Evolutionary conservation across 176 grass and related monocot genomes (phyloP).

Genomic region (Thinopyrum elongatum): DNA sequence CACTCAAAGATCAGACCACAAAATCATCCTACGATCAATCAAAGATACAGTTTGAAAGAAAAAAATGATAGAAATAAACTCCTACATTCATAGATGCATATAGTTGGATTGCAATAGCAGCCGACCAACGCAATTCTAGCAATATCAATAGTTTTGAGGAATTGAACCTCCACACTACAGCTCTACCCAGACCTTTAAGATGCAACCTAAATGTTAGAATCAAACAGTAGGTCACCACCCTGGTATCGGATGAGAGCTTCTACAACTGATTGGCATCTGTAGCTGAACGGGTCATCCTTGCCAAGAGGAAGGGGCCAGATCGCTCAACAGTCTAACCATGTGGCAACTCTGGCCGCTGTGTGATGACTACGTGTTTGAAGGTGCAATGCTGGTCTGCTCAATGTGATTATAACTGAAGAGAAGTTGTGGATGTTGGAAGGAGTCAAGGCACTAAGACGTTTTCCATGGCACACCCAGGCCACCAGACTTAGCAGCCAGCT

Average conservation of each 20-base stretch:
- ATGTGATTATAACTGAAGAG: not conserved
- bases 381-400: not conserved
- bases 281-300: not conserved
- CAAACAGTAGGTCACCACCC: not conserved
- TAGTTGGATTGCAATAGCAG: slow-evolving; percentile 12
- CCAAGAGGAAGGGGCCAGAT: not conserved
- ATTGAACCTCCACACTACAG: not conserved
- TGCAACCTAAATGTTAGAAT: slow-evolving; percentile 3
- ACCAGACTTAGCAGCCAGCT: not conserved
- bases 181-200: slow-evolving; percentile 3
- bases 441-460: not conserved
- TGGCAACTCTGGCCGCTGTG: not conserved
- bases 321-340: not conserved
- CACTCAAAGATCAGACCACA: not conserved
- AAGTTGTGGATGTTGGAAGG: not conserved
- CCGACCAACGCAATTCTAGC: not conserved
- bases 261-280: not conserved
- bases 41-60: not conserved
- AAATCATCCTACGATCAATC: not conserved
- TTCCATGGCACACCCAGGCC: not conserved
- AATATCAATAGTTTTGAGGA: slow-evolving; percentile 13
- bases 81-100: slow-evolving; percentile 1
- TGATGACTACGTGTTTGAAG: not conserved
- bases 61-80: not conserved
- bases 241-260: not conserved